A percentile compares a stretch with the other conserved stretches of the same genome.
These are phyloP conservation scores for Vitis cinerea DNA, from an alignment of 164 flowering plant genomes.

Conservation along the genomic window DNA sequence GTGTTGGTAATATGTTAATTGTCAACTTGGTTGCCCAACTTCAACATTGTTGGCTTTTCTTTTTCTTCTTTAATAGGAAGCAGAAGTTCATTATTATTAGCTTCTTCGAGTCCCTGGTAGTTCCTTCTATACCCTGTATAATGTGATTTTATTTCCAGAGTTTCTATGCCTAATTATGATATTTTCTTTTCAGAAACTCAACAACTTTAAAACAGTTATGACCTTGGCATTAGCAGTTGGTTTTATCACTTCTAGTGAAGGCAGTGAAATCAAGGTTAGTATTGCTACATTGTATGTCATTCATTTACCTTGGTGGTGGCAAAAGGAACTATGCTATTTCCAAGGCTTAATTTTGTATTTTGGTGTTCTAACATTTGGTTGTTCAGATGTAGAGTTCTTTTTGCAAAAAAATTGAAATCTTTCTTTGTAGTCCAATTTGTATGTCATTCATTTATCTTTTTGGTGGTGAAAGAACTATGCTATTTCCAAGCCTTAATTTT, in stretches of 20 bases:
- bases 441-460: neutral
- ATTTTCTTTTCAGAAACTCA: conserved; percentile 48
- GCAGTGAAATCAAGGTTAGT: conserved; percentile 43
- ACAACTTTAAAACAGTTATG: conserved; percentile 46
- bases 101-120: neutral
- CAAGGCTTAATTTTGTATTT: neutral
- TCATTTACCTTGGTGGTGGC: neutral
- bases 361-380: too few species aligned
- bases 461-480: neutral
- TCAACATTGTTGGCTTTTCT: neutral
- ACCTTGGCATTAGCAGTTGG: conserved; percentile 43
- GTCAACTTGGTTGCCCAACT: neutral
- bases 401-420: too few species aligned
- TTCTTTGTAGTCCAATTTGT: neutral
- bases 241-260: conserved; percentile 27
- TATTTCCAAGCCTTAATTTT: neutral
- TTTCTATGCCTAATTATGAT: neutral
- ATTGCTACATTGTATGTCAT: neutral
- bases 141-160: neutral
- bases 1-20: neutral
- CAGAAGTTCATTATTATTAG: too few species aligned
- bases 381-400: too few species aligned
- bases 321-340: neutral
- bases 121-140: neutral
- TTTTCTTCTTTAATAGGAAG: too few species aligned